phyloP scores from a whole-genome alignment of 1,284 basidiomycete species.

The Ustilago shanxiensis region DNA sequence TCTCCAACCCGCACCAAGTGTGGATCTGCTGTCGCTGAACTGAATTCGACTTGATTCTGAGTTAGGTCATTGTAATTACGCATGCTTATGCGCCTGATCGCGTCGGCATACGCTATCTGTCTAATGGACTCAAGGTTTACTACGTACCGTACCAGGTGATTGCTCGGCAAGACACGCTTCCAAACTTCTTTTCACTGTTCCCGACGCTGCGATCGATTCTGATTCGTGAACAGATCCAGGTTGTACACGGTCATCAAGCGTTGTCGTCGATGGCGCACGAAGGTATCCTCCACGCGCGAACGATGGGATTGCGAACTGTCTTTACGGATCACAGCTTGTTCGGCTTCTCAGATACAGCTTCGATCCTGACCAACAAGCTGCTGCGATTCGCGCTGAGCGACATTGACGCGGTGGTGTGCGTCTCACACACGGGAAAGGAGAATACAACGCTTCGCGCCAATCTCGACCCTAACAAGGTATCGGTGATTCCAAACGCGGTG shows the following conservation, averaged over 20 bases:
- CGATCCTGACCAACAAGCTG: slow-evolving; percentile 96
- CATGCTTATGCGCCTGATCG: slow-evolving; percentile 88
- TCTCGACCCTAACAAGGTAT: slow-evolving; percentile 60
- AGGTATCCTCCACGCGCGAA: slow-evolving; percentile 82
- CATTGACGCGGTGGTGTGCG: slow-evolving; percentile 93
- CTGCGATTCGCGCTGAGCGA: slow-evolving; percentile 86
- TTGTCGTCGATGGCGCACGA: slow-evolving; percentile 92
- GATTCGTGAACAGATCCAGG: slow-evolving; percentile 84
- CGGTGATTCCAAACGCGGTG: slow-evolving; percentile 88
- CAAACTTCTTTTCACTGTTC: slow-evolving; percentile 91
- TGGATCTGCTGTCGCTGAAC: not conserved
- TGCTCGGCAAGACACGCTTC: slow-evolving; percentile 80
- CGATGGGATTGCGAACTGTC: slow-evolving; percentile 78
- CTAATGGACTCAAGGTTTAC: slow-evolving; percentile 88
- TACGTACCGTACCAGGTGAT: slow-evolving; percentile 90
- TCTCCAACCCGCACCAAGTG: not conserved
- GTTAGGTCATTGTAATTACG: slow-evolving; percentile 90
- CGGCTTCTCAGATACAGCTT: slow-evolving; percentile 93
- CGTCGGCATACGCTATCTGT: slow-evolving; percentile 88
- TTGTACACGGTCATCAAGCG: slow-evolving; percentile 93
- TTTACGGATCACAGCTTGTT: slow-evolving; percentile 98
- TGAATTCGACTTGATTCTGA: not conserved
- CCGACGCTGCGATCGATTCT: slow-evolving; percentile 91
- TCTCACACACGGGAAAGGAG: slow-evolving; percentile 91
- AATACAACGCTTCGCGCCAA: slow-evolving; percentile 92